phyloP scores from a whole-genome alignment of 73 alveolate species.

The Blepharisma japonicum region DNA sequence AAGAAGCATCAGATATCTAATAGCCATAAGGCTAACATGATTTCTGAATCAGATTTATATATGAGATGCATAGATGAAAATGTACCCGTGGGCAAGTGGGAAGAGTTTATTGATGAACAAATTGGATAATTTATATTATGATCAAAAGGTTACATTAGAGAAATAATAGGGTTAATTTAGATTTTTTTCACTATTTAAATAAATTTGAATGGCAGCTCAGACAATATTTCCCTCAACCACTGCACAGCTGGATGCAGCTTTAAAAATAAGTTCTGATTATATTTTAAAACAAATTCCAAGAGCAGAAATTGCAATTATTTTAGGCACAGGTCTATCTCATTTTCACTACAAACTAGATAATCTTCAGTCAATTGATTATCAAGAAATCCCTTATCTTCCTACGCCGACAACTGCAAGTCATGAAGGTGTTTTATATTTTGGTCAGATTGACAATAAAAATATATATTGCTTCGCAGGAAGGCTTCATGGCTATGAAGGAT shows the following conservation, averaged over 20 bases:
- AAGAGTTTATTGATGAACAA: no score
- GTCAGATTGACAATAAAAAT: conserved; percentile 20
- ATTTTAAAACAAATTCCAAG: not conserved
- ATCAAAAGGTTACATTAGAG: no score
- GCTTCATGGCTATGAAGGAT: conserved; percentile 48
- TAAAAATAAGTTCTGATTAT: conserved; percentile 14
- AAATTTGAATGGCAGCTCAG: no score
- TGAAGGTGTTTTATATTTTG: conserved; percentile 32
- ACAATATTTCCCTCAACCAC: not conserved
- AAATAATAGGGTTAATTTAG: no score
- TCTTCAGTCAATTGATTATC: not conserved
- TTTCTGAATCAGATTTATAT: no score
- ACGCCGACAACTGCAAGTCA: conserved; percentile 33
- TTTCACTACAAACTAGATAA: conserved; percentile 30
- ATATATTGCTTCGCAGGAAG: conserved; percentile 35
- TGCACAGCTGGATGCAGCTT: not conserved
- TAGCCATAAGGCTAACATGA: no score
- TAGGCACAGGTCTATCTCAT: conserved; percentile 46
- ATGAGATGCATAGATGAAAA: no score
- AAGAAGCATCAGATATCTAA: no score
- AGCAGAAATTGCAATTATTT: conserved; percentile 36
- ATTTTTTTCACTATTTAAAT: no score
- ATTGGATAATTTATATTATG: no score
- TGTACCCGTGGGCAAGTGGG: no score
- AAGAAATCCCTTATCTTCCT: conserved; percentile 41